Base-by-base conservation (phyloP, 371 early-diverging fungal genomes). In the Zopfochytrium polystomum region DNA sequence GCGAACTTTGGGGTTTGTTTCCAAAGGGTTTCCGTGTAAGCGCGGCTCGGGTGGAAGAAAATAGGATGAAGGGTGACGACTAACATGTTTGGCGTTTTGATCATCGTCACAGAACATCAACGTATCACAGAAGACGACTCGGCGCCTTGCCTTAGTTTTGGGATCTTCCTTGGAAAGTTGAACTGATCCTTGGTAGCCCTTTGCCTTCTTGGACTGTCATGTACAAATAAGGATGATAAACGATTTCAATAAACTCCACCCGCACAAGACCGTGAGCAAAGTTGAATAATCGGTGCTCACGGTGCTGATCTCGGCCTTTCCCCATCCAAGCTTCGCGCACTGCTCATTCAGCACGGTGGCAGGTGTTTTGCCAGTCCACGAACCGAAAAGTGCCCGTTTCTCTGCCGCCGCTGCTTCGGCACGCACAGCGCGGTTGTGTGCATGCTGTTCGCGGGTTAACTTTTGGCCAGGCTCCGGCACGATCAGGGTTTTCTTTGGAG, bases 311-410 rank as follows among this genome's bases (percentile, higher is more conserved):
- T 74, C 71, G 0, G 90, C 85, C 42, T 89, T 86, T 49, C 85
- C 82, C 93, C 93, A 93, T 18, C 76, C 83, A 25, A 77, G 68
- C 60, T 85, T 85, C 60, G 89, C 88, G 64, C 88, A 87, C 52
- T 87, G 87, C 59, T 91, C 91, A 66, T 88, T 80, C 5, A 93
- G 73, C 1, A 90, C 72, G 3, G 85, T 81, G 2, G 85, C 82
- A 0, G 93, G 92, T 0, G 89, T 88, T 56, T 90, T 90, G 54
- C 93, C 93, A 0, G 91, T 91, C 92, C 91, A 90, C 31, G 80
- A 80, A 7, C 83, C 86, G 69, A 90, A 91, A 42, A 86, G 77
- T 32, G 70, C 23, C 27, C 42, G 25, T 47, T 59, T 52, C 44
- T 68, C 68, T 35, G 22, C 68, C 3, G 33, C 63, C 22, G 44